phyloP scores from a whole-genome alignment of 345 rosid genomes.

The Eucalyptus polybractea region DNA sequence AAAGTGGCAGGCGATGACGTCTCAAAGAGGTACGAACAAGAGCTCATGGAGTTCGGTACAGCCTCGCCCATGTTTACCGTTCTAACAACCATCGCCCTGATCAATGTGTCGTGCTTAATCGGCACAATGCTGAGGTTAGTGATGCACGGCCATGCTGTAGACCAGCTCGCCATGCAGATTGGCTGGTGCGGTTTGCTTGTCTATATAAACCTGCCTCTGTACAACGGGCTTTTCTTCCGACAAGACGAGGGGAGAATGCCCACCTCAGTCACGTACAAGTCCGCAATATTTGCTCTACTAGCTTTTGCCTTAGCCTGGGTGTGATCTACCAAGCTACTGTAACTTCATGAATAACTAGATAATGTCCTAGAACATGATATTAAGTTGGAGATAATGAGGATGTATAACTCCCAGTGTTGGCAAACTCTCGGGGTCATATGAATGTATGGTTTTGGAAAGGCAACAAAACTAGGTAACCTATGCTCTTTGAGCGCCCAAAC shows the following conservation, averaged over 20 bases:
- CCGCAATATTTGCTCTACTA: slow-evolving; percentile 6
- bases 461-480: background rate
- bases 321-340: background rate
- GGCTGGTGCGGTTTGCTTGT: slow-evolving; percentile 13
- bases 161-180: slow-evolving; percentile 12
- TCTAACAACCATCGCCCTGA: slow-evolving; percentile 24
- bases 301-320: slow-evolving; percentile 1
- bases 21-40: slow-evolving; percentile 2
- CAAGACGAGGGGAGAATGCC: slow-evolving; percentile 33
- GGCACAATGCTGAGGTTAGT: slow-evolving; percentile 1
- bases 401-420: background rate
- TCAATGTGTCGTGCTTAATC: slow-evolving; percentile 13
- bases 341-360: background rate
- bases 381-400: background rate
- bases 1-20: slow-evolving; percentile 24
- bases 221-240: slow-evolving; percentile 17
- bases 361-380: background rate
- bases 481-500: background rate
- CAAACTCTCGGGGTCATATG: background rate
- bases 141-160: background rate
- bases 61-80: slow-evolving; percentile 26
- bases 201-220: slow-evolving; percentile 18
- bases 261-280: background rate
- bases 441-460: background rate
- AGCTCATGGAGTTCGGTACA: slow-evolving; percentile 25